phyloP scores from a whole-genome alignment of 192 early-diverging fungal species.

The Mortierella antarctica region DNA sequence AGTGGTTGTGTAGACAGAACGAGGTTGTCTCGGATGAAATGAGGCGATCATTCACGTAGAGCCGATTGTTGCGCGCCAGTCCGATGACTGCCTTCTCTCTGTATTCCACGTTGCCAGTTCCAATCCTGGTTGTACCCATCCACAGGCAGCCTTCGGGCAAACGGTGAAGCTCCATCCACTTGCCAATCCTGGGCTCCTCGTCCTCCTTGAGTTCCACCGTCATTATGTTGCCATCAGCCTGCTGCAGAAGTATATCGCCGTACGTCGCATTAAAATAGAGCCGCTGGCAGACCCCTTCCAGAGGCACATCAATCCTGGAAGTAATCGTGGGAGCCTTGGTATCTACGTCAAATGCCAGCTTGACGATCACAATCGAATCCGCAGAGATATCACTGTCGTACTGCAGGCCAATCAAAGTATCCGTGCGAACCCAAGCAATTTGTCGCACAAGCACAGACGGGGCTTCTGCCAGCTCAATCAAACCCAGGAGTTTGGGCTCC shows the following conservation, averaged over 20 bases:
- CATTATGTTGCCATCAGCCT: conserved; percentile 32
- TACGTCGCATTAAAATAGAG: conserved; percentile 53
- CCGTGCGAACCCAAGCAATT: conserved; percentile 69
- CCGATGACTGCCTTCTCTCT: conserved; percentile 71
- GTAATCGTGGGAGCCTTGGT: conserved; percentile 30
- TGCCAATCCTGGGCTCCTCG: conserved; percentile 28
- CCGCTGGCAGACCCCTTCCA: conserved; percentile 47
- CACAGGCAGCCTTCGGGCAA: conserved; percentile 56
- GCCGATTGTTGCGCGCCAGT: conserved; percentile 80
- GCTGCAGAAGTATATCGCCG: conserved; percentile 44
- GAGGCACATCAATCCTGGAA: conserved; percentile 19
- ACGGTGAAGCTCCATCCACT: conserved; percentile 27
- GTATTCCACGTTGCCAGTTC: conserved; percentile 46
- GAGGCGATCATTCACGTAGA: conserved; percentile 80
- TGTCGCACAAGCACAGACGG: conserved; percentile 64
- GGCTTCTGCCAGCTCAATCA: conserved; percentile 48
- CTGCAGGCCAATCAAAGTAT: conserved; percentile 67
- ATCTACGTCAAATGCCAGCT: conserved; percentile 49
- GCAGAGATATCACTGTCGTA: conserved; percentile 48
- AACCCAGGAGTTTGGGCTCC: conserved; percentile 47
- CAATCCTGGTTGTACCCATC: conserved; percentile 50
- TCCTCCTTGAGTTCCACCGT: conserved; percentile 15
- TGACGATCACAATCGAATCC: conserved; percentile 56
- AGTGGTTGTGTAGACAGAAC: conserved; percentile 84
- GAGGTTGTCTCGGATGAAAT: conserved; percentile 86